A percentile compares a stretch with the other conserved stretches of the same genome.
Conservation (phyloP, 73 alveolate species). For the Tetrahymena malaccensis region DNA sequence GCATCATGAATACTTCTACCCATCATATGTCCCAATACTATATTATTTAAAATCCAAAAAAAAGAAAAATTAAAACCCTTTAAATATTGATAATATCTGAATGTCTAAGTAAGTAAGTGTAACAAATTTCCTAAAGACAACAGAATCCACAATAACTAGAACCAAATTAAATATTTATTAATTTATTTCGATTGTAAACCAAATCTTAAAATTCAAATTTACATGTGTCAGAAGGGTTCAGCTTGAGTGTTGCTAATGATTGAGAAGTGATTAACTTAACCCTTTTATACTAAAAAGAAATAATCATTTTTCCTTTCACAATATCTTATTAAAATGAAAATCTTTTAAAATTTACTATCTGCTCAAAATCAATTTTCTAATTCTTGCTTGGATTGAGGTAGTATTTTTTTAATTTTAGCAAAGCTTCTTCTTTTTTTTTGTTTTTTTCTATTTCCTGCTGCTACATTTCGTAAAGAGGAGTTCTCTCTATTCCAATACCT, state of each 20-base stretch:
- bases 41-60: background rate
- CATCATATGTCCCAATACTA: background rate
- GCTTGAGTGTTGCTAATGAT: background rate
- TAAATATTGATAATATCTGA: too few relatives aligned
- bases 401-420: background rate
- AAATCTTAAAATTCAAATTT: background rate
- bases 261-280: background rate
- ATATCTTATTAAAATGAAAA: background rate
- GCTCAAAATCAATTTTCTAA: background rate
- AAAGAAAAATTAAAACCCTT: too few relatives aligned
- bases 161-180: background rate
- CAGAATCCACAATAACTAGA: background rate
- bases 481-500: background rate
- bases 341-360: background rate
- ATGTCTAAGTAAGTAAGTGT: background rate
- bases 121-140: background rate
- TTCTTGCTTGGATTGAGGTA: background rate
- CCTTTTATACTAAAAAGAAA: background rate
- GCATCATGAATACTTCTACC: background rate
- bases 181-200: too few relatives aligned
- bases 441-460: background rate
- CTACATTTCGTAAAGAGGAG: background rate
- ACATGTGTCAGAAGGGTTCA: background rate
- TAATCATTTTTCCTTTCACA: background rate
- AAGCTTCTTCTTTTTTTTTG: background rate